Base-by-base conservation (phyloP, 331 rosid species). In the Saraca asoca region DNA sequence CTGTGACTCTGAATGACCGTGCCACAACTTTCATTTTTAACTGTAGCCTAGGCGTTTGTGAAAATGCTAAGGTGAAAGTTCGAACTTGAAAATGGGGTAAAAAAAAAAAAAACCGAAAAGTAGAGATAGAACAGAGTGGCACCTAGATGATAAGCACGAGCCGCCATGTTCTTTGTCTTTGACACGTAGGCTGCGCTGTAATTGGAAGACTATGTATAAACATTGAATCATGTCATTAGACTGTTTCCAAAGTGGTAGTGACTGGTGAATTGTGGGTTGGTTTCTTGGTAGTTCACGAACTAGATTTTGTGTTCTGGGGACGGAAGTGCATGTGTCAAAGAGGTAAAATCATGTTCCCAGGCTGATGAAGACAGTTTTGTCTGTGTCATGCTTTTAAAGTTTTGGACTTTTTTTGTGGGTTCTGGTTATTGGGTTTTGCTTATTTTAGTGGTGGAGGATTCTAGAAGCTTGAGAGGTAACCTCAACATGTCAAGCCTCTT, bases 21-120 rank as follows among this genome's bases (percentile, higher is more conserved):
- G 77, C 12, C 0, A 0, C 31, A 2, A 3, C 31, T 53, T 6
- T 55, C 13, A 41, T 39, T 61, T 69, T 59, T 50, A 64, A 18
- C 63, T 70, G 53, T 39, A n/a, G 20, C 56, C 49, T 51, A 35
- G 72, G 62, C 71, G 69, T 71, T 62, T 75, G 77, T 69, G 50
- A 46, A 46, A 50, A 35, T 18, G 53, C 20, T 2, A 14, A 20
- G 19, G 19, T 0, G 10, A n/a, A n/a, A n/a, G n/a, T n/a, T n/a
- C n/a, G n/a, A n/a, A n/a, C n/a, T n/a, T 38, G 10, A 38, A 38
- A 38, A 5, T 6, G 4, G 29, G 5, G 46, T 20, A 33, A 4
- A 6, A 7, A 39, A 70, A n/a, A 18, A 12, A 12, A 18, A 43
- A 12, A 43, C 43, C 11, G 9, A 52, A 43, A 10, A 24, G 31